phyloP scores from a whole-genome alignment of 345 rosid genomes.

The Gossypium ekmanianum region DNA sequence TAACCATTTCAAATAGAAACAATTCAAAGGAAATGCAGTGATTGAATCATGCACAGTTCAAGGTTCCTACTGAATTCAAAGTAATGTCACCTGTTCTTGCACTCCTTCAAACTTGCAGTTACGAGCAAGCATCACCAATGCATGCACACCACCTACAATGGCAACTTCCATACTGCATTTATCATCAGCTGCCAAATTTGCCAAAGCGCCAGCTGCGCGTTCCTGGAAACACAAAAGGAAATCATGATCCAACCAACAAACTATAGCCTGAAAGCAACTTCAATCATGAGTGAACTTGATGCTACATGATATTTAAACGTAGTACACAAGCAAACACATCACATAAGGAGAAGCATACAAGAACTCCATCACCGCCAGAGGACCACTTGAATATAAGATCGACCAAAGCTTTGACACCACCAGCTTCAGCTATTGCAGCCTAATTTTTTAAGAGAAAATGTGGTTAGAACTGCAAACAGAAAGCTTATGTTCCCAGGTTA shows the following conservation, averaged over 20 bases:
- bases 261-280: constrained; percentile 6
- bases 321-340: not conserved
- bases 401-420: constrained; percentile 73
- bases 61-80: not conserved
- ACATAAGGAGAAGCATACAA: constrained; percentile 38
- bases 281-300: not conserved
- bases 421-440: constrained; percentile 81
- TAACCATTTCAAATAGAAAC: not conserved
- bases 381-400: constrained; percentile 84
- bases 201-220: constrained; percentile 89
- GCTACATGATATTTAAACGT: not conserved
- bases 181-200: constrained; percentile 87
- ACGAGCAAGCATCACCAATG: constrained; percentile 84
- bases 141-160: constrained; percentile 70
- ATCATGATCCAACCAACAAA: constrained; percentile 7
- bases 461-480: not conserved
- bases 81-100: constrained; percentile 63
- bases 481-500: not conserved
- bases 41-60: not conserved
- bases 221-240: constrained; percentile 45
- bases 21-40: not conserved
- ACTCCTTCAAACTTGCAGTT: constrained; percentile 79
- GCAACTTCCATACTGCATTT: constrained; percentile 85
- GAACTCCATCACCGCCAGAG: constrained; percentile 70
- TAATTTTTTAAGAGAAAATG: constrained; percentile 18